Conservation (phyloP, 208 protist species). For the Trypanosoma conorhini region DNA sequence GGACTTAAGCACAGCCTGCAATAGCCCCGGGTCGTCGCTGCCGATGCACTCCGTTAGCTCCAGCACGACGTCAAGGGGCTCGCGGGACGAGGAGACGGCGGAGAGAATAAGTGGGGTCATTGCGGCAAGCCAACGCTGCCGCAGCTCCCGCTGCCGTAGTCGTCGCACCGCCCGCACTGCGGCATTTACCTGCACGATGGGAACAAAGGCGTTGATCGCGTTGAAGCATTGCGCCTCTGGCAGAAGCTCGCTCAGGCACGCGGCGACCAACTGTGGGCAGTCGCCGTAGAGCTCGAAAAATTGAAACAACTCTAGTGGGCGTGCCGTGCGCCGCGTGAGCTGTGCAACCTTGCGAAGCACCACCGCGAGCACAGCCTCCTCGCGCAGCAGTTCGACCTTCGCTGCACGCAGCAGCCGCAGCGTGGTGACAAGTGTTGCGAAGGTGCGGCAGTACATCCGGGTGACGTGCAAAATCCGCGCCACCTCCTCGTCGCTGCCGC, state of each 20-base stretch:
- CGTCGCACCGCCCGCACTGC: constrained; percentile 8
- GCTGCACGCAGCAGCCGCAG: constrained; percentile 10
- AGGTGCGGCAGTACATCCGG: constrained; percentile 30
- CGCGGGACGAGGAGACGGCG: constrained; percentile 15
- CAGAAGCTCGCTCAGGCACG: constrained; percentile 20
- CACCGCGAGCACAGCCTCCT: constrained; percentile 11
- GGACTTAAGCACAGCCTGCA: constrained; percentile 16
- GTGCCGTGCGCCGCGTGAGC: constrained; percentile 25
- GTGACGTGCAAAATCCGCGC: constrained; percentile 9
- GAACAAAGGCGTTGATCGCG: constrained; percentile 12
- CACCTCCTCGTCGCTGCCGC: neutral
- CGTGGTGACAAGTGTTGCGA: constrained; percentile 23
- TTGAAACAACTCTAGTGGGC: constrained; percentile 26
- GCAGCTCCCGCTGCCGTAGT: constrained; percentile 11
- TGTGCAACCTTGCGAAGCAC: constrained; percentile 31
- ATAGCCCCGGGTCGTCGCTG: constrained; percentile 16
- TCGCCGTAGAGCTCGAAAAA: constrained; percentile 33
- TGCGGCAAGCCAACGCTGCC: constrained; percentile 24
- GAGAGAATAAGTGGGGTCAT: constrained; percentile 22
- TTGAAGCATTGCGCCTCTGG: constrained; percentile 22
- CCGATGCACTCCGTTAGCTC: constrained; percentile 19
- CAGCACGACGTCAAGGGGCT: constrained; percentile 29
- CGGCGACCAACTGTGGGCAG: constrained; percentile 4
- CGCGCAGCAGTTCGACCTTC: constrained; percentile 9
- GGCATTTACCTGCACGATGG: constrained; percentile 18